These are phyloP conservation scores for Terana coerulea DNA, from an alignment of 768 basidiomycete species.

Conservation along the genomic window DNA sequence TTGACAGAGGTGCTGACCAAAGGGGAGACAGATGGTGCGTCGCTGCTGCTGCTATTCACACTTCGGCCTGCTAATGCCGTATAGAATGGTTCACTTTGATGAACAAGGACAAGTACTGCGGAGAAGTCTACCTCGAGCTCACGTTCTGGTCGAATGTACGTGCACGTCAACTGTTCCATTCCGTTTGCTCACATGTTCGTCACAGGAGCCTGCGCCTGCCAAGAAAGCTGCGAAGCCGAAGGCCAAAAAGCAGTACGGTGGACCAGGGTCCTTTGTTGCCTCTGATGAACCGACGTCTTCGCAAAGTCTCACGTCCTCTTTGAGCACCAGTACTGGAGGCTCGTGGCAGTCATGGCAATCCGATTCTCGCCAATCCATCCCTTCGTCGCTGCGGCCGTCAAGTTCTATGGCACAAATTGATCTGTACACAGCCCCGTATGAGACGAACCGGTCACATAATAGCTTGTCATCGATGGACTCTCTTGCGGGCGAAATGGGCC, in stretches of 20 bases:
- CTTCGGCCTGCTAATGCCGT: slow-evolving; percentile 6
- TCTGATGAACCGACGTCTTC: slow-evolving; percentile 13
- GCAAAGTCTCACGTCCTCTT: background rate
- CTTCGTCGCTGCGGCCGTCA: slow-evolving; percentile 59
- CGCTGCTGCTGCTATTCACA: background rate
- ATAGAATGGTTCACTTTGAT: slow-evolving; percentile 92
- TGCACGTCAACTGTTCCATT: slow-evolving; percentile 11
- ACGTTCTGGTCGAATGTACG: slow-evolving; percentile 95
- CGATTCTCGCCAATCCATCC: slow-evolving; percentile 50
- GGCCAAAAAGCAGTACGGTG: slow-evolving; percentile 62
- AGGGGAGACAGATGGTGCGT: slow-evolving; percentile 94
- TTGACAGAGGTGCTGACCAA: slow-evolving; percentile 87
- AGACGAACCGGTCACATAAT: slow-evolving; percentile 39
- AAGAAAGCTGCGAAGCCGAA: slow-evolving; percentile 49
- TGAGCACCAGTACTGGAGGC: slow-evolving; percentile 29
- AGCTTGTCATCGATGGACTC: slow-evolving; percentile 43
- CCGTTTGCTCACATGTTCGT: background rate
- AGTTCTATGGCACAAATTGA: slow-evolving; percentile 59
- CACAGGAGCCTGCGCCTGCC: slow-evolving; percentile 76
- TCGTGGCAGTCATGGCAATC: slow-evolving; percentile 34
- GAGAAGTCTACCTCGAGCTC: slow-evolving; percentile 93
- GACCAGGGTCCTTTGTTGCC: slow-evolving; percentile 73
- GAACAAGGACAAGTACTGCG: slow-evolving; percentile 90
- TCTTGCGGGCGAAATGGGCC: slow-evolving; percentile 61
- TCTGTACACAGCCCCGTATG: slow-evolving; percentile 74